These are phyloP conservation scores for Exophiala phaeomuriformis DNA, from an alignment of 2,329 filamentous ascomycete genomes.

Conservation along the genomic window DNA sequence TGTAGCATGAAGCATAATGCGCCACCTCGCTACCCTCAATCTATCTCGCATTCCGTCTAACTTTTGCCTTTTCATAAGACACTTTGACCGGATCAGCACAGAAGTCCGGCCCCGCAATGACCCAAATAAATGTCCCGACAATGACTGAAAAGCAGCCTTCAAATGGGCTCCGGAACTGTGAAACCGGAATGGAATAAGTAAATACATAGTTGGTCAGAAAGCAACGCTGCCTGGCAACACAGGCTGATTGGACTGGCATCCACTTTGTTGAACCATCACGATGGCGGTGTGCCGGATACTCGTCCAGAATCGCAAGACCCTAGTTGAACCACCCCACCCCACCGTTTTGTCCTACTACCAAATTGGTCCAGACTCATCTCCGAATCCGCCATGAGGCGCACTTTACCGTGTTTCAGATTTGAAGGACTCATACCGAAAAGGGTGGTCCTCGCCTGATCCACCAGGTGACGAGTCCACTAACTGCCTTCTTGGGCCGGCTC, in stretches of 20 bases:
- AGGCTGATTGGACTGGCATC: too few relatives aligned
- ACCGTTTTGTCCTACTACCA: constrained; percentile 1
- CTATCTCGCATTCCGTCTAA: constrained; percentile 1
- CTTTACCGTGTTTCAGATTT: constrained; percentile 22
- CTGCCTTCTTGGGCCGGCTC: constrained; percentile 18
- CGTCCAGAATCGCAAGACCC: not conserved
- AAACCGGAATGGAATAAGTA: too few relatives aligned
- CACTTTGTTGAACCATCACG: too few relatives aligned
- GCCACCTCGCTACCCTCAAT: not conserved
- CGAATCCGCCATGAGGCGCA: constrained; percentile 12
- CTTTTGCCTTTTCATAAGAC: not conserved
- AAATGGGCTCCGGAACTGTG: too few relatives aligned
- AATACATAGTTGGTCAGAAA: too few relatives aligned
- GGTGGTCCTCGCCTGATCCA: constrained; percentile 22
- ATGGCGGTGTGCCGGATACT: too few relatives aligned
- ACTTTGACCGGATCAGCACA: too few relatives aligned
- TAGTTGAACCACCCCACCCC: not conserved
- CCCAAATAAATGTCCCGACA: too few relatives aligned
- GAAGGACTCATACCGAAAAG: constrained; percentile 21
- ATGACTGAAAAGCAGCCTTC: too few relatives aligned
- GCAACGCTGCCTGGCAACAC: too few relatives aligned
- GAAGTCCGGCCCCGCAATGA: too few relatives aligned
- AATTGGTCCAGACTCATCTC: constrained; percentile 19
- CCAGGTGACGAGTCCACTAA: constrained; percentile 19
- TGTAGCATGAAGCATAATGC: not conserved